Percentiles rank a stretch among this genome's conserved stretches.
phyloP scores from a whole-genome alignment of 2,329 filamentous ascomycete genomes.

The Ophiostoma sp. region DNA sequence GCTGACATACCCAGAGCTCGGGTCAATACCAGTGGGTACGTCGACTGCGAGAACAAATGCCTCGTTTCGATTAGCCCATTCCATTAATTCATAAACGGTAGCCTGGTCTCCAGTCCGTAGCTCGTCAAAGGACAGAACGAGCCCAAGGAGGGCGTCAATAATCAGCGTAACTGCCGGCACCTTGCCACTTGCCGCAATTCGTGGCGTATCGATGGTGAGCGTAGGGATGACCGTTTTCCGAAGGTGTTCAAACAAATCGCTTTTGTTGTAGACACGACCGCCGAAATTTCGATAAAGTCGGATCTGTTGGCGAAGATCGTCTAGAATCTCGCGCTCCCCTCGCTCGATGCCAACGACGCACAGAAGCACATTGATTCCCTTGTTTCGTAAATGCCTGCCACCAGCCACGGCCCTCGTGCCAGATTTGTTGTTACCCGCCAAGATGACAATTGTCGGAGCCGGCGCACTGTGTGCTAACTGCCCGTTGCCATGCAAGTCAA shows the following conservation, averaged over 20 bases:
- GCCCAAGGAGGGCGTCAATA: constrained; percentile 83
- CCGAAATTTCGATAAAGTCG: constrained; percentile 82
- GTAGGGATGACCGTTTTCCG: constrained; percentile 47
- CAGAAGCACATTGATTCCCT: constrained; percentile 76
- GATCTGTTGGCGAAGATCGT: constrained; percentile 77
- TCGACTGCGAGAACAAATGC: constrained; percentile 85
- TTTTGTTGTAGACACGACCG: constrained; percentile 66
- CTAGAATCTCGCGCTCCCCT: constrained; percentile 74
- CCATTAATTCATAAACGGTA: constrained; percentile 83
- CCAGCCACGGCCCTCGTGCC: constrained; percentile 83
- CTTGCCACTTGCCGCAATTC: constrained; percentile 47
- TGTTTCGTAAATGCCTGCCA: constrained; percentile 81
- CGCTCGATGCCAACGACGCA: constrained; percentile 84
- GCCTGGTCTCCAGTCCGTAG: constrained; percentile 79
- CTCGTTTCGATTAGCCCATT: constrained; percentile 88
- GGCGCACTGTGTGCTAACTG: constrained; percentile 9
- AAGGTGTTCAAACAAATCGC: constrained; percentile 61
- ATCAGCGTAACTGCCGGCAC: constrained; percentile 74
- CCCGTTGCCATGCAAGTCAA: constrained; percentile 24
- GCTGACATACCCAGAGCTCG: constrained; percentile 67
- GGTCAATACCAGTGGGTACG: constrained; percentile 84
- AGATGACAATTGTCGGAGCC: constrained; percentile 60
- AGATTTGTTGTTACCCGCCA: constrained; percentile 95
- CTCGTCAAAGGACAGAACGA: constrained; percentile 86
- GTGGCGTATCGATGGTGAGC: constrained; percentile 41